Conservation (phyloP, 208 protist genomes). For the Trypanosoma lewisi region DNA sequence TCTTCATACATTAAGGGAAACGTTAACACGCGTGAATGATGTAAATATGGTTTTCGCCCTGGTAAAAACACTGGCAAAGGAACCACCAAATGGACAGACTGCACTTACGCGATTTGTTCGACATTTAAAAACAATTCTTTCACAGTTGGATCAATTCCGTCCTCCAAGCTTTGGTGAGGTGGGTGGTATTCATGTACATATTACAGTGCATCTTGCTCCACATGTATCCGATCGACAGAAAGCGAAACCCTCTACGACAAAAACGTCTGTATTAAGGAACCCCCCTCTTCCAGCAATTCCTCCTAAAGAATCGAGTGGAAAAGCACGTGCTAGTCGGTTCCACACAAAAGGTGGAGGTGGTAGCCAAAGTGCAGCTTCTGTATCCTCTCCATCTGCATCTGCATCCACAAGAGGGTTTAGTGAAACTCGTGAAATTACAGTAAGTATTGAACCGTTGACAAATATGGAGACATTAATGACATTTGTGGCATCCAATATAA, state of each 20-base stretch:
- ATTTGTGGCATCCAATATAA: slow-evolving; percentile 32
- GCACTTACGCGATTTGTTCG: slow-evolving; percentile 32
- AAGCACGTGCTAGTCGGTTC: not conserved
- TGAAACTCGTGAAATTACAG: slow-evolving; percentile 15
- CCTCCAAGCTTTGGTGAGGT: slow-evolving; percentile 30
- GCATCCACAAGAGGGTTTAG: not conserved
- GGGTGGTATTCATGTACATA: slow-evolving; percentile 28
- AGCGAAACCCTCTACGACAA: slow-evolving; percentile 7
- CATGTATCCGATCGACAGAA: slow-evolving; percentile 12
- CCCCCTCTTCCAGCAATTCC: not conserved
- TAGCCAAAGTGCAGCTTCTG: not conserved
- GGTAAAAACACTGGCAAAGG: slow-evolving; percentile 26
- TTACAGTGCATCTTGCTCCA: slow-evolving; percentile 28
- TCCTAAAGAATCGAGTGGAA: not conserved
- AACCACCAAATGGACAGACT: not conserved
- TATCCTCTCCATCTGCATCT: not conserved
- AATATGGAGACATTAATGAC: slow-evolving; percentile 28
- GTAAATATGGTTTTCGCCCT: slow-evolving; percentile 31
- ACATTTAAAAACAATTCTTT: slow-evolving; percentile 35
- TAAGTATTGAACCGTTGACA: slow-evolving; percentile 38
- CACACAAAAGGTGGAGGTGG: not conserved
- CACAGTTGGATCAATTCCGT: slow-evolving; percentile 35
- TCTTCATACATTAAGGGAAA: slow-evolving; percentile 33
- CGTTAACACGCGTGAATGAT: slow-evolving; percentile 24
- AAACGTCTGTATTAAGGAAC: not conserved